Conservation (phyloP, 345 rosid genomes). For the Lepidium aucheri region DNA sequence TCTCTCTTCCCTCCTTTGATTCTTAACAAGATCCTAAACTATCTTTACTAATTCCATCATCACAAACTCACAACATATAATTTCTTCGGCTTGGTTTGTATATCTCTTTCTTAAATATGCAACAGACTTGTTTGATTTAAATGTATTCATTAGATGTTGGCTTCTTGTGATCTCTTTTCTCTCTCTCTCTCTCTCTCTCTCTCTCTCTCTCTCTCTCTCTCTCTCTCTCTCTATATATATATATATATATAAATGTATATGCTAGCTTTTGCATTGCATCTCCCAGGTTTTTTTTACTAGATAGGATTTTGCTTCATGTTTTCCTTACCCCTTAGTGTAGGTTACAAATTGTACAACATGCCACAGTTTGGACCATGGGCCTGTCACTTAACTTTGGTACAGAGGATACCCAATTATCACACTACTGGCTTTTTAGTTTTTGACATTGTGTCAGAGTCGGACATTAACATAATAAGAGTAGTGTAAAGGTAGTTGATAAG, state of each 20-base stretch:
- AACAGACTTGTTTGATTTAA: slow-evolving; percentile 6
- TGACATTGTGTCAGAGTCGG: not conserved
- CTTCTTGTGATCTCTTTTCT: slow-evolving; percentile 9
- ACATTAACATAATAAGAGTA: slow-evolving; percentile 1
- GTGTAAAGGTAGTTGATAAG: not conserved
- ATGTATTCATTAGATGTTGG: not conserved
- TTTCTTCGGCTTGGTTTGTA: slow-evolving; percentile 18
- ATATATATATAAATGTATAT: not conserved
- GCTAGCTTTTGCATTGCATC: not conserved
- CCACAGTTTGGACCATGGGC: slow-evolving; percentile 12
- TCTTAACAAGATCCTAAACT: not conserved
- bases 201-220: too few relatives aligned
- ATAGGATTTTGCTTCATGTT: not conserved
- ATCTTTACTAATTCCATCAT: not conserved
- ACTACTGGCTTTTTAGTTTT: not conserved
- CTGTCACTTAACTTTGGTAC: slow-evolving; percentile 10
- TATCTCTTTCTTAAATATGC: not conserved
- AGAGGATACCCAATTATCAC: not conserved
- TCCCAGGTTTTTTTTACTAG: not conserved
- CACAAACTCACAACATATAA: not conserved
- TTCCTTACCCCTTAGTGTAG: not conserved
- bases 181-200: too few relatives aligned
- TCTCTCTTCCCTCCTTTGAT: slow-evolving; percentile 17
- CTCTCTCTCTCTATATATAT: too few relatives aligned
- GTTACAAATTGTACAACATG: not conserved